Evolutionary conservation across 345 rosid species (phyloP), one percentile per base, ranked within the genome.

Genomic region (Nephelium lappaceum): DNA sequence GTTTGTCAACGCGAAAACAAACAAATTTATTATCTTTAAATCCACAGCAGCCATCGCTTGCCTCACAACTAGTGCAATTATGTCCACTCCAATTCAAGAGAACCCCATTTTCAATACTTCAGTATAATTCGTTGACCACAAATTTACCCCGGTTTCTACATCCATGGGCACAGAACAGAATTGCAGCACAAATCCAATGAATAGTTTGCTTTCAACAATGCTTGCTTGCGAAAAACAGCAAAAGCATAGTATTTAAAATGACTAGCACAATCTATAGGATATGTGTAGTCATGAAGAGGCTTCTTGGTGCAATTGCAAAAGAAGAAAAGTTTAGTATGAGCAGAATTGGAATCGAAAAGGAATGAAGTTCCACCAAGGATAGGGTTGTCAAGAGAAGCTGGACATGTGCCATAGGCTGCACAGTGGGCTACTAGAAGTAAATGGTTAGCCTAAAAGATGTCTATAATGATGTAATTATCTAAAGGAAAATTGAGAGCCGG

Each of bases 21-120:
- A 38, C 43, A 8, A 25, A 62, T 79, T 64, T 67, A 8, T 21
- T 58, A 45, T 61, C 72, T n/a, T n/a, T 18, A 60, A 73, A 67
- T 36, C 82, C 78, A 60, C 82, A 67, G 11, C 67, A 55, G 49
- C 78, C 82, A 6, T 58, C 43, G 18, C 78, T 38, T 45, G 8
- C 8, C 65, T 67, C 78, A 57, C 82, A 79, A 5, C 12, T 70
- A 45, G 69, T 49, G 60, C 82, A 79, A n/a, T 8, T 61, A 57
- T 23, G 39, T 24, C 69, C 60, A 45, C 51, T 72, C 76, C 76
- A 72, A 21, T 58, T 88, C 91, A 92, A 71, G 75, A 84, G 63
- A 91, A 87, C 6, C 95, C 97, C 73, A 25, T 84, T 80, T 78
- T 81, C 83, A 90, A 73, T 78, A 92, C 72, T 25, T 76, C 83